Evolutionary conservation across 495 filamentous ascomycete genomes (phyloP), one percentile per base, ranked within the genome.

Genomic region (Annulohypoxylon nitens): DNA sequence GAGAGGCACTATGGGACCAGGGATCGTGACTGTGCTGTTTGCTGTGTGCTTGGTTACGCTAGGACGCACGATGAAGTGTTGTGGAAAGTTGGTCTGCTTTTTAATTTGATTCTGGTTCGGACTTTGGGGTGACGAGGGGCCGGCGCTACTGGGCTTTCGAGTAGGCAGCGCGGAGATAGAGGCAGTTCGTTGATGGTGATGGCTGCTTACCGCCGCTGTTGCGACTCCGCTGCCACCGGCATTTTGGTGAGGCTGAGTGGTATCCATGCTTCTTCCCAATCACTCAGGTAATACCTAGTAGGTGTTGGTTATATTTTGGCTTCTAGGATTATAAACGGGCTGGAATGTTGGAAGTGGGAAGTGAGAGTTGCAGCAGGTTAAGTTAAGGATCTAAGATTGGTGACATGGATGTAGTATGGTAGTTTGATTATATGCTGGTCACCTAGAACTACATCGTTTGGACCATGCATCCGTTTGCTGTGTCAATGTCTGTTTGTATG

Each of bases 1-100:
- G 18, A 86, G 79, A 0, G 83, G 85, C 11, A 86, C 82, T 30
- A 83, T 76, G 18, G 79, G 73, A 0, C 80, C 80, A 0, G 73
- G 78, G 1, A 2, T 37, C 8, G 72, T 67, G 11, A 74, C 30
- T 26, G 39, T 54, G 47, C 75, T 76, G 1, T 67, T 69, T 0
- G 61, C 64, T 11, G 67, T 70, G 48, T 69, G 57, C 20, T 50
- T 61, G 1, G 67, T 70, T 23, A 61, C 48, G 16, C 54, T 55
- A 9, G 78, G 81, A 2, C 82, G 78, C 63, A 82, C 79, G 26
- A 86, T 43, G 65, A 83, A 86, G 72, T 79, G 73, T 23, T 63
- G 61, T n/a, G 74, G 78, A 25, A 68, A 68, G 37, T 71, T 67
- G 47, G 30, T 37, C 26, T 50, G 64, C 4, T 14, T 41, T 25